Percentiles rank a stretch among this genome's conserved stretches.
phyloP scores from a whole-genome alignment of 2,329 filamentous ascomycete genomes.

The Aspergillus caelatus region DNA sequence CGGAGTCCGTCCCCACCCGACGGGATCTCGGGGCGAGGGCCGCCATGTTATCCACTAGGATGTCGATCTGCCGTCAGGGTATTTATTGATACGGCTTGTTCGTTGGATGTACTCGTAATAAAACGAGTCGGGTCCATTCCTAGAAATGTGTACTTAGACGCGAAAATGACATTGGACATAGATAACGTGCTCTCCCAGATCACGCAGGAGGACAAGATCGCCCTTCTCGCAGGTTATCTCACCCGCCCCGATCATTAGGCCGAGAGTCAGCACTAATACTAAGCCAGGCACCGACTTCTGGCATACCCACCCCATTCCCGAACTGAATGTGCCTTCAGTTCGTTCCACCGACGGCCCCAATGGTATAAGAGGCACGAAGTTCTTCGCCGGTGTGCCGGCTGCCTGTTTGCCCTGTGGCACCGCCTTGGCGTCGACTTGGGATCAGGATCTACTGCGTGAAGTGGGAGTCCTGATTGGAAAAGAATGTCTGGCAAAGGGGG shows the following conservation, averaged over 20 bases:
- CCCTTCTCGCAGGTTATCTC: slow-evolving; percentile 23
- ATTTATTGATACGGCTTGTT: neutral
- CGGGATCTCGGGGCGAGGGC: neutral
- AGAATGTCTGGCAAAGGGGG: slow-evolving; percentile 64
- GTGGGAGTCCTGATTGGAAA: slow-evolving; percentile 67
- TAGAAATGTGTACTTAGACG: no score
- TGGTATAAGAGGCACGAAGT: slow-evolving; percentile 68
- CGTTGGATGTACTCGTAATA: neutral
- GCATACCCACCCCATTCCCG: slow-evolving; percentile 65
- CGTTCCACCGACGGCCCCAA: slow-evolving; percentile 71
- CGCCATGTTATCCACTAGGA: neutral
- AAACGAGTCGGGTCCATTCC: neutral
- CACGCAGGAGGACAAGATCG: slow-evolving; percentile 24
- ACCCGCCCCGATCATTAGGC: neutral
- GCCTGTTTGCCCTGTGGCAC: slow-evolving; percentile 66
- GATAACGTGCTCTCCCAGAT: slow-evolving; percentile 24
- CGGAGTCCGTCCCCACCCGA: neutral
- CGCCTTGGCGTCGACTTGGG: slow-evolving; percentile 61
- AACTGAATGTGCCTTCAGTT: slow-evolving; percentile 65
- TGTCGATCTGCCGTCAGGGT: neutral
- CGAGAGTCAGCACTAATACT: neutral
- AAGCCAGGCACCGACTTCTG: slow-evolving; percentile 67
- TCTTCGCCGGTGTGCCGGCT: slow-evolving; percentile 65
- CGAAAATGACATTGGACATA: slow-evolving; percentile 18
- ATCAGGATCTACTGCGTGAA: slow-evolving; percentile 56